phyloP scores from a whole-genome alignment of 208 protist genomes.

The Naegleria gruberi region DNA sequence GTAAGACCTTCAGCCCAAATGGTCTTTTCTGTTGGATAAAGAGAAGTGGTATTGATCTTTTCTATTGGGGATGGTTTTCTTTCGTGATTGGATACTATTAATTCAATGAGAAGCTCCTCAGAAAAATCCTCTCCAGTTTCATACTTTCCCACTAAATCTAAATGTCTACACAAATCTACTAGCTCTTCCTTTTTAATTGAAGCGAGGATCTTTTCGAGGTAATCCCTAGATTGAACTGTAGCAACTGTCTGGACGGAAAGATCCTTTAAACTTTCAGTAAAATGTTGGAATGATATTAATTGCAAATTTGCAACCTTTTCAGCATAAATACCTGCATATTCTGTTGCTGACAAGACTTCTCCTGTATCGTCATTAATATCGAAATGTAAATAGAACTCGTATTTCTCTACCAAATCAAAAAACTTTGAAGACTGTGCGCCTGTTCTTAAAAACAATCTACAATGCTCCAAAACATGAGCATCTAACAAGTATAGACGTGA shows the following conservation, averaged over 20 bases:
- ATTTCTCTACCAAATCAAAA: not conserved
- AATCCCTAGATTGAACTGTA: not conserved
- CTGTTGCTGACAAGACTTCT: slow-evolving; percentile 38
- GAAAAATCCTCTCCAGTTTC: not conserved
- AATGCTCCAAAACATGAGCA: slow-evolving; percentile 45
- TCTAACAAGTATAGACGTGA: slow-evolving; percentile 55
- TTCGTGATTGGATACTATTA: slow-evolving; percentile 2
- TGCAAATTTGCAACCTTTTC: not conserved
- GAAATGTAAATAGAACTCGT: slow-evolving; percentile 59
- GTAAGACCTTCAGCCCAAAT: not conserved
- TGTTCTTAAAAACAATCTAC: not conserved
- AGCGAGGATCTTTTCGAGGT: not conserved
- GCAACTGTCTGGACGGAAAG: not conserved
- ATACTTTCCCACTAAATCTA: not conserved
- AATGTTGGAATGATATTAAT: slow-evolving; percentile 18
- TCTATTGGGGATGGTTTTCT: not conserved
- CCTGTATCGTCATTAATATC: slow-evolving; percentile 66
- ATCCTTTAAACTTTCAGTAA: not conserved
- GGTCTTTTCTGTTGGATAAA: not conserved
- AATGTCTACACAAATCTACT: not conserved
- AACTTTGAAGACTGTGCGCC: not conserved
- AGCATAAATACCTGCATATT: slow-evolving; percentile 37
- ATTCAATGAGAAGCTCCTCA: not conserved
- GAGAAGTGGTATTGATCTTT: not conserved
- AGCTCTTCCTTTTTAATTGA: not conserved